Percentiles rank a stretch among this genome's conserved stretches.
Evolutionary conservation across 148 eudicot genomes (phyloP).

Genomic region (Cornus controversa): DNA sequence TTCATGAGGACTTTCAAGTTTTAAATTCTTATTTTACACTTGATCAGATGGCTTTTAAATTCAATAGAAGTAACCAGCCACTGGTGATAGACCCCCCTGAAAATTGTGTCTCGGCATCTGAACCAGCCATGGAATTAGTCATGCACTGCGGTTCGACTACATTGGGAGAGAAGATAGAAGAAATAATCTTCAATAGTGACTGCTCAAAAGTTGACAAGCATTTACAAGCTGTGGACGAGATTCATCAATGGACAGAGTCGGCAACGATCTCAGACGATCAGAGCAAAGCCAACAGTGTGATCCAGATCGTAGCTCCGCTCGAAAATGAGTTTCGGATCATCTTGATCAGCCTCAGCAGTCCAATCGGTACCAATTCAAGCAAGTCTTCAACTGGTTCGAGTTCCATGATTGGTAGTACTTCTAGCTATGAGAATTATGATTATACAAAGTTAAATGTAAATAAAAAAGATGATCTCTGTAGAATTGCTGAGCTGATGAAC

Average conservation of each 20-base stretch:
- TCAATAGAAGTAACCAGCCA: not conserved
- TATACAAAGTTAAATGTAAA: not conserved
- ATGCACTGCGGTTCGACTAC: no score
- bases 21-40: no score
- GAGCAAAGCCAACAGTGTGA: no score
- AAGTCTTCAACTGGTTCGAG: constrained; percentile 20
- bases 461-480: constrained; percentile 48
- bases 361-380: constrained; percentile 43
- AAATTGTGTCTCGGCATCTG: constrained; percentile 4
- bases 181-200: constrained; percentile 63
- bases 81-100: constrained; percentile 13
- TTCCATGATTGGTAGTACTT: not conserved
- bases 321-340: constrained; percentile 79
- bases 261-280: no score
- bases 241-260: constrained; percentile 39
- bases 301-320: no score
- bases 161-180: not conserved
- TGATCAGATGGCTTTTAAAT: no score
- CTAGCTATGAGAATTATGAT: constrained; percentile 7
- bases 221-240: constrained; percentile 69
- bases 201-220: constrained; percentile 59
- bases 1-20: no score
- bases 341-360: constrained; percentile 41
- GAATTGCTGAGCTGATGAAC: constrained; percentile 74
- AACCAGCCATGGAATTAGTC: constrained; percentile 37